phyloP scores from a whole-genome alignment of 2,329 filamentous ascomycete genomes.

The Ophiostoma quercus region DNA sequence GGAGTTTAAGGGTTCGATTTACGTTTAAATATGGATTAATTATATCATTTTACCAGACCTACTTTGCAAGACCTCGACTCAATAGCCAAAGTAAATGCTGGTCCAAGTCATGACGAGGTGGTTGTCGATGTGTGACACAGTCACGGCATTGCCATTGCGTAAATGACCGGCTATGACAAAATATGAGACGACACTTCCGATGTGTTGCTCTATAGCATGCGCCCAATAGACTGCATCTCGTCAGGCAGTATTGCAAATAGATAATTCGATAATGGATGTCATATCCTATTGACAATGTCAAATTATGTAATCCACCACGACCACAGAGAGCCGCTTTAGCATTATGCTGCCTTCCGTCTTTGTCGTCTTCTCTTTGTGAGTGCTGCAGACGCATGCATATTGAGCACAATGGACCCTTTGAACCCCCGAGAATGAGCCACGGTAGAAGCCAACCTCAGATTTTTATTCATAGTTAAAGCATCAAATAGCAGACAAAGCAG shows the following conservation, averaged over 20 bases:
- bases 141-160: background rate
- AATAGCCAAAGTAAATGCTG: background rate
- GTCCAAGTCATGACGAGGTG: background rate
- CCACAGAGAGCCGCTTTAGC: background rate
- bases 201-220: too few species aligned
- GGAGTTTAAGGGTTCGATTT: background rate
- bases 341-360: background rate
- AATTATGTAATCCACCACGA: background rate
- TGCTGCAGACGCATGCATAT: slow-evolving; percentile 1
- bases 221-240: background rate
- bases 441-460: background rate
- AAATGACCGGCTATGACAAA: too few species aligned
- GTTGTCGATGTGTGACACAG: too few species aligned
- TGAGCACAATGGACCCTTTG: slow-evolving; percentile 11
- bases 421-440: background rate
- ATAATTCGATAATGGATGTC: background rate
- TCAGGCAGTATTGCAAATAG: background rate
- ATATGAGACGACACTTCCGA: too few species aligned
- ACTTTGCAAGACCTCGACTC: background rate
- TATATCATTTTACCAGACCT: background rate
- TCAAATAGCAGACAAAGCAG: background rate
- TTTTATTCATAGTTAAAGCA: background rate
- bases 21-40: background rate
- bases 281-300: background rate
- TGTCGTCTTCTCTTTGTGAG: slow-evolving; percentile 9